phyloP scores from a whole-genome alignment of 1,139 yeast species.

The Arxiozyma bovina region DNA sequence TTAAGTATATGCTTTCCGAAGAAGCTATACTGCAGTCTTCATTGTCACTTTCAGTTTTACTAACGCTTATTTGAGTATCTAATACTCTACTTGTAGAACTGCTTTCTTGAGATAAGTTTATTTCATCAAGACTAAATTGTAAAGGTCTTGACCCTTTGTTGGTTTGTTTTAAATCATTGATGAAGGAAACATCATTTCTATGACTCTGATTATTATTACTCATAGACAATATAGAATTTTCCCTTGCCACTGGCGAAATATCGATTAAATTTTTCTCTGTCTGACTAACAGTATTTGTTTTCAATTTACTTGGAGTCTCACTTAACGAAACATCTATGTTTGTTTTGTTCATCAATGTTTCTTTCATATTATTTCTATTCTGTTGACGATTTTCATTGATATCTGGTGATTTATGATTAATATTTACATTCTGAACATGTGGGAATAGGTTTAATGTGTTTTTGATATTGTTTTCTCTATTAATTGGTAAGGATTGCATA shows the following conservation, averaged over 20 bases:
- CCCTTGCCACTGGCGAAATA: background rate
- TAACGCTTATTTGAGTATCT: background rate
- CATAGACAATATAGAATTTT: background rate
- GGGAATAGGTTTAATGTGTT: constrained; percentile 3
- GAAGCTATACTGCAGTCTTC: constrained; percentile 10
- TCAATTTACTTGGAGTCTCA: background rate
- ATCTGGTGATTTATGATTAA: background rate
- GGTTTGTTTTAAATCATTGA: background rate
- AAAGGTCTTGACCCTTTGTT: constrained; percentile 1
- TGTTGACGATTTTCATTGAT: background rate
- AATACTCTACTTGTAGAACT: background rate
- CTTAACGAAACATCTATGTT: background rate
- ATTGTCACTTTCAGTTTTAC: background rate
- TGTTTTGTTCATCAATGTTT: background rate
- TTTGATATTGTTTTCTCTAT: background rate
- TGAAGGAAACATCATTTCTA: background rate
- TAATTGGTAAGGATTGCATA: background rate
- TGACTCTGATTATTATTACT: background rate
- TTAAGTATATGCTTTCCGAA: constrained; percentile 27
- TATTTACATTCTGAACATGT: background rate
- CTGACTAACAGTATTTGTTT: background rate
- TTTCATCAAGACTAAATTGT: constrained; percentile 8
- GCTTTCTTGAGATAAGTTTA: constrained; percentile 8
- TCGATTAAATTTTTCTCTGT: constrained; percentile 1
- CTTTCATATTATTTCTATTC: background rate